A percentile compares a stretch with the other conserved stretches of the same genome.
Evolutionary conservation across 805 yeast species (phyloP).

Genomic region (Candida quercuum): DNA sequence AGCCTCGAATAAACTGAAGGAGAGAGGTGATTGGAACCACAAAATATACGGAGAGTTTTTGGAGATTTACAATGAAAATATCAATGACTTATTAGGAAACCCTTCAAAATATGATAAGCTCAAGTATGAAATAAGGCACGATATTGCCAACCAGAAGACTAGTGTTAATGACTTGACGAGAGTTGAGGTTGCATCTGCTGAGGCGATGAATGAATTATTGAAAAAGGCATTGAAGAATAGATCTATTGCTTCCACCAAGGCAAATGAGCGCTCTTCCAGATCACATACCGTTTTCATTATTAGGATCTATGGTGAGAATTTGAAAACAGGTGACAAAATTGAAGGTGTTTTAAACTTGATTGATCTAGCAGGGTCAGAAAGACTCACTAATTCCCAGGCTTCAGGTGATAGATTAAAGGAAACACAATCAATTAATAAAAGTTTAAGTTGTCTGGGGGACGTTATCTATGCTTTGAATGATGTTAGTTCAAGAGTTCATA

Average conservation of each 20-base stretch:
- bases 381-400: conserved; percentile 69
- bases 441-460: conserved; percentile 84
- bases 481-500: conserved; percentile 41
- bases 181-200: conserved; percentile 38
- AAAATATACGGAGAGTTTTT: conserved; percentile 66
- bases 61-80: conserved; percentile 83
- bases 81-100: conserved; percentile 57
- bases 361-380: conserved; percentile 93
- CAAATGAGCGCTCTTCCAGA: conserved; percentile 83
- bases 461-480: conserved; percentile 73
- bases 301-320: conserved; percentile 49
- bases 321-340: conserved; percentile 39
- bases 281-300: conserved; percentile 83
- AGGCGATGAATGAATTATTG: conserved; percentile 47
- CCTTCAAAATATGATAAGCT: conserved; percentile 16
- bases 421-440: conserved; percentile 84
- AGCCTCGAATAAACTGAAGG: conserved; percentile 40
- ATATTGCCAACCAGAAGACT: conserved; percentile 47
- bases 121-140: conserved; percentile 72
- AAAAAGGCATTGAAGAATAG: conserved; percentile 54
- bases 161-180: conserved; percentile 54
- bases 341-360: conserved; percentile 71
- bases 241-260: conserved; percentile 74
- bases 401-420: conserved; percentile 78
- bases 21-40: conserved; percentile 62